Percentiles rank a stretch among this genome's conserved stretches.
Conservation (phyloP, 805 yeast genomes). For the Komagataella populi region DNA sequence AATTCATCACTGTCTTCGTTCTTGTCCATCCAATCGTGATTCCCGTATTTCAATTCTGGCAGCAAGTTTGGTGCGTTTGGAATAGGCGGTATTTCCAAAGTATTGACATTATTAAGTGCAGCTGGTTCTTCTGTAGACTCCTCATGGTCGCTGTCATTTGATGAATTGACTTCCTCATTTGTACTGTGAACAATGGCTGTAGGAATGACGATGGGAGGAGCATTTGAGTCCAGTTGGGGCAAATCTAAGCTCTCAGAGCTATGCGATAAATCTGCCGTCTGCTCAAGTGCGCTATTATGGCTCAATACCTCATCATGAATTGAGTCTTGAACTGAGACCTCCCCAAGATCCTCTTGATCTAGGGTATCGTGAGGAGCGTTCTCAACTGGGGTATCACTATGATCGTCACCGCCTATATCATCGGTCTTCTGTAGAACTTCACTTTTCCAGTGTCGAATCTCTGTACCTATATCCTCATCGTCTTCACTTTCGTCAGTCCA, state of each 20-base stretch:
- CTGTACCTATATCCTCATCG: neutral
- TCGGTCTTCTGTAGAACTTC: neutral
- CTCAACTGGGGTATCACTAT: neutral
- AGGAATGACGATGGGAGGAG: neutral
- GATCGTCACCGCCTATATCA: neutral
- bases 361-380: neutral
- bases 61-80: neutral
- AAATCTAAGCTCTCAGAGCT: neutral
- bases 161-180: neutral
- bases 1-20: neutral
- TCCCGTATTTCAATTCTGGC: neutral
- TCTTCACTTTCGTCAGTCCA: neutral
- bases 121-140: neutral
- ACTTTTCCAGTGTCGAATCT: neutral
- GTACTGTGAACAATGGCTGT: neutral
- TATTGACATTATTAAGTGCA: neutral
- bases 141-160: neutral
- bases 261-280: neutral
- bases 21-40: neutral
- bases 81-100: neutral
- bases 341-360: neutral
- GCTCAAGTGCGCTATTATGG: neutral
- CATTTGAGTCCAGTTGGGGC: neutral
- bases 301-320: neutral
- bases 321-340: neutral